Base-by-base conservation (phyloP, 2,329 filamentous ascomycete genomes). In the Dryadomyces quercivorus region DNA sequence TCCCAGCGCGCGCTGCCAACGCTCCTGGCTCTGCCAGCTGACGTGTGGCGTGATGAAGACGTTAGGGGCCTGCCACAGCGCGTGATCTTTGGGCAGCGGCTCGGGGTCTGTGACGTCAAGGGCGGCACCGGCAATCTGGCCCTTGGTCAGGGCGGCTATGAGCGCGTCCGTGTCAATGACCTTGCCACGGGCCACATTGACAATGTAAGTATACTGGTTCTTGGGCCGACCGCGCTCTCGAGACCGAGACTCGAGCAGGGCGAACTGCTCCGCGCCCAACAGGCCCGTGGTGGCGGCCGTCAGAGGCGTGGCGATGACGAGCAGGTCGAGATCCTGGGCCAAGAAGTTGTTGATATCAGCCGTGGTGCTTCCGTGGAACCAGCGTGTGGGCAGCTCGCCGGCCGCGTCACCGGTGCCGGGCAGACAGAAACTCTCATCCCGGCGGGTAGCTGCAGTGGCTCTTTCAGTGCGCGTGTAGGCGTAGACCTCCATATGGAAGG, bases 71-170 rank as follows among this genome's bases (percentile, higher is more conserved):
- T 72, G 73, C 83, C 83, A 86, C 45, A 86, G 65, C 59, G 78
- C 73, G 63, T 80, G 75, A 44, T 80, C 76, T 5, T 64, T 59
- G 0, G 81, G 82, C 56, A 86, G 64, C 0, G 83, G 83, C 62
- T 86, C 83, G 0, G 82, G 82, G 60, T 85, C 81, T 3, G 82
- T 80, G 1, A 86, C 83, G 65, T 85, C 82, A 48, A 86, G 66
- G 2, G 81, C 81, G 0, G 82, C 82, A n/a, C 82, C 82, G 12
- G 66, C 21, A 38, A 60, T 61, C 54, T 55, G 54, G 34, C 57
- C 60, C n/a, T 43, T 55, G 47, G 63, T 60, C 34, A 86, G 64
- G 0, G 80, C 77, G 2, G 65, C 66, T 31, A 83, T 70, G 47
- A 86, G 63, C 2, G 76, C 78, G 9, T 70, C 59, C 2, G 58